Percentiles rank a stretch among this genome's conserved stretches.
phyloP scores from a whole-genome alignment of 73 alveolate genomes.

The Tetrahymena borealis region DNA sequence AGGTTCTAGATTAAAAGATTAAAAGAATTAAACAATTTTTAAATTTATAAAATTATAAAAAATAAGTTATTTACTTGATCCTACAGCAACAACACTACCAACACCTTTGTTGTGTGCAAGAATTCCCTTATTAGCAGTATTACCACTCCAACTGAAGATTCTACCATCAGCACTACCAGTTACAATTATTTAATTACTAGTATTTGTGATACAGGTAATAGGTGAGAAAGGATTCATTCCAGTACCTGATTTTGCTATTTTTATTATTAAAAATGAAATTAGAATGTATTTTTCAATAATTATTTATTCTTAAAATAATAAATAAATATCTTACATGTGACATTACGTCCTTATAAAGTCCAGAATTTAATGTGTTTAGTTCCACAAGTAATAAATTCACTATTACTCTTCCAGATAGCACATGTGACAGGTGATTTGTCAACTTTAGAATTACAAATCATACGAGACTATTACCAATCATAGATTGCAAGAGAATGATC shows the following conservation, averaged over 20 bases:
- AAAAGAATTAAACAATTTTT: neutral
- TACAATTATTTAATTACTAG: slow-evolving; percentile 38
- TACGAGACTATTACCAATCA: slow-evolving; percentile 42
- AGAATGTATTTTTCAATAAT: neutral
- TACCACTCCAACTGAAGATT: slow-evolving; percentile 60
- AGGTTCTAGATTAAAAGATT: slow-evolving; percentile 8
- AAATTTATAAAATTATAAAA: neutral
- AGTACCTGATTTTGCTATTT: neutral
- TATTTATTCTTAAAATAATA: neutral
- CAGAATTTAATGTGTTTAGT: slow-evolving; percentile 79
- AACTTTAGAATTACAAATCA: slow-evolving; percentile 71
- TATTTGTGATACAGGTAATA: neutral
- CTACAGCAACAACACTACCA: slow-evolving; percentile 40
- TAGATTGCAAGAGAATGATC: slow-evolving; percentile 45
- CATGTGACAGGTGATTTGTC: slow-evolving; percentile 74
- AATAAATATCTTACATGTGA: slow-evolving; percentile 29
- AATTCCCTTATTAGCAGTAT: slow-evolving; percentile 49
- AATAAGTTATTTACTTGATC: slow-evolving; percentile 55
- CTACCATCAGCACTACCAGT: slow-evolving; percentile 73
- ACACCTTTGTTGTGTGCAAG: slow-evolving; percentile 63
- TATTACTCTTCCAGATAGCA: slow-evolving; percentile 67
- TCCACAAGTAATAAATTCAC: slow-evolving; percentile 84
- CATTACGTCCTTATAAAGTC: slow-evolving; percentile 73
- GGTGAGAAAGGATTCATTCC: neutral
- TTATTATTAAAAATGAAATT: too few relatives aligned